A percentile compares a stretch with the other conserved stretches of the same genome.
These are phyloP conservation scores for Rhizomucor pusillus DNA, from an alignment of 371 early-diverging fungal species.

Conservation along the genomic window DNA sequence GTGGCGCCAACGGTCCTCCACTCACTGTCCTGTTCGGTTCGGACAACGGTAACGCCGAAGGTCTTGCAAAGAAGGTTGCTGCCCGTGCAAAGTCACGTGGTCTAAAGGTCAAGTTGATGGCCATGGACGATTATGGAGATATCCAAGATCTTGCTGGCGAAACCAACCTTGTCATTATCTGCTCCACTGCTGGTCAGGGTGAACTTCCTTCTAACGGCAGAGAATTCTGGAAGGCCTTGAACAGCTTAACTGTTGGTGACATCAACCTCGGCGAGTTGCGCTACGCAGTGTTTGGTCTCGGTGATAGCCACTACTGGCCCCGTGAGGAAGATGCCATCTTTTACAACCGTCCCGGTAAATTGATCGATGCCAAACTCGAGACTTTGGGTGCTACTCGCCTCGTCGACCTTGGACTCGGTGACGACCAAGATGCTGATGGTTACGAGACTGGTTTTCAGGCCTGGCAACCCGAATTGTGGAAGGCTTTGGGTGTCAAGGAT, in stretches of 20 bases:
- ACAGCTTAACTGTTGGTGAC: slow-evolving; percentile 51
- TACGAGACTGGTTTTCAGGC: slow-evolving; percentile 76
- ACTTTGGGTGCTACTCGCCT: slow-evolving; percentile 72
- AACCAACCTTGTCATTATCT: slow-evolving; percentile 71
- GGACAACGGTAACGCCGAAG: slow-evolving; percentile 90
- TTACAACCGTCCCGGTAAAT: slow-evolving; percentile 88
- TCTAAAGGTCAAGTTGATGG: slow-evolving; percentile 68
- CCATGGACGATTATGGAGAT: slow-evolving; percentile 76
- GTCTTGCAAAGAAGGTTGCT: slow-evolving; percentile 78
- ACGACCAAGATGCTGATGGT: slow-evolving; percentile 93
- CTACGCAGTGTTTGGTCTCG: slow-evolving; percentile 86
- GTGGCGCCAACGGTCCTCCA: slow-evolving; percentile 73
- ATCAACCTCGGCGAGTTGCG: slow-evolving; percentile 64
- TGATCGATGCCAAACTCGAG: slow-evolving; percentile 77
- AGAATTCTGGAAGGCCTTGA: slow-evolving; percentile 83
- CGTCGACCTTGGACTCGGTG: slow-evolving; percentile 71
- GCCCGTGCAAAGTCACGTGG: slow-evolving; percentile 78
- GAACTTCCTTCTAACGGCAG: slow-evolving; percentile 90
- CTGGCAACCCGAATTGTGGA: slow-evolving; percentile 85
- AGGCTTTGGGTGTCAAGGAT: slow-evolving; percentile 68
- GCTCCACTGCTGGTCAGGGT: slow-evolving; percentile 94
- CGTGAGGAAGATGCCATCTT: slow-evolving; percentile 84
- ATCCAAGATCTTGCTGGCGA: slow-evolving; percentile 77
- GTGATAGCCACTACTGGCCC: slow-evolving; percentile 96
- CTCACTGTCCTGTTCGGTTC: slow-evolving; percentile 85